A percentile compares a stretch with the other conserved stretches of the same genome.
phyloP scores from a whole-genome alignment of 2,329 filamentous ascomycete genomes.

The Aspergillus novofumigatus region DNA sequence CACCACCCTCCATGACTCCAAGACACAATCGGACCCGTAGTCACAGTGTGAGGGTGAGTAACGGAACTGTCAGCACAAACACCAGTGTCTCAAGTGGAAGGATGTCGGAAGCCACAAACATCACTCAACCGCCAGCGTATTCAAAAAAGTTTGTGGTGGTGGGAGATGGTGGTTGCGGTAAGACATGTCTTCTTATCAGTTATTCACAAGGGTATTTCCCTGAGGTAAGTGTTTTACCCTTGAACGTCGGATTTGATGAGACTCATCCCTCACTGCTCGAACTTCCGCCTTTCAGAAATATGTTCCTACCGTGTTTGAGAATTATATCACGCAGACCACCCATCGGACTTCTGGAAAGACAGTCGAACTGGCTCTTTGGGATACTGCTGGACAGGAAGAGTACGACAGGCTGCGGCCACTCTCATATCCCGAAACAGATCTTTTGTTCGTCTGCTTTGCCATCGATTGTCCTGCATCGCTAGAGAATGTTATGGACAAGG shows the following conservation, averaged over 20 bases:
- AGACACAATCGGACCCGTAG: constrained; percentile 47
- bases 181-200: constrained; percentile 97
- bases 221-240: constrained; percentile 61
- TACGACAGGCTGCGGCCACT: constrained; percentile 94
- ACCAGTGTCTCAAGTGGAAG: constrained; percentile 68
- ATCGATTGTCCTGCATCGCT: constrained; percentile 98
- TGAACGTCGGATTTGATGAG: background rate
- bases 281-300: constrained; percentile 70
- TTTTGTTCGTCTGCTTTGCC: constrained; percentile 98
- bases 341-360: constrained; percentile 86
- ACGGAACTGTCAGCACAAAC: constrained; percentile 84
- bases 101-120: constrained; percentile 74
- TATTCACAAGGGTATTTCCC: constrained; percentile 99
- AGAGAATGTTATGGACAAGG: constrained; percentile 99
- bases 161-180: constrained; percentile 94
- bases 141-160: constrained; percentile 99
- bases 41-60: constrained; percentile 67
- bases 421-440: constrained; percentile 95
- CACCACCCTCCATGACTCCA: constrained; percentile 39
- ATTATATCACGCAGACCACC: constrained; percentile 97
- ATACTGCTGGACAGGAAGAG: constrained; percentile 97
- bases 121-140: constrained; percentile 86
- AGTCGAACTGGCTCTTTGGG: constrained; percentile 95
- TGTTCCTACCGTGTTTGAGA: constrained; percentile 97
- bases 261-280: constrained; percentile 4